These are phyloP conservation scores for Globisporangium mamillatum DNA, from an alignment of 352 stramenopile species.

Conservation along the genomic window DNA sequence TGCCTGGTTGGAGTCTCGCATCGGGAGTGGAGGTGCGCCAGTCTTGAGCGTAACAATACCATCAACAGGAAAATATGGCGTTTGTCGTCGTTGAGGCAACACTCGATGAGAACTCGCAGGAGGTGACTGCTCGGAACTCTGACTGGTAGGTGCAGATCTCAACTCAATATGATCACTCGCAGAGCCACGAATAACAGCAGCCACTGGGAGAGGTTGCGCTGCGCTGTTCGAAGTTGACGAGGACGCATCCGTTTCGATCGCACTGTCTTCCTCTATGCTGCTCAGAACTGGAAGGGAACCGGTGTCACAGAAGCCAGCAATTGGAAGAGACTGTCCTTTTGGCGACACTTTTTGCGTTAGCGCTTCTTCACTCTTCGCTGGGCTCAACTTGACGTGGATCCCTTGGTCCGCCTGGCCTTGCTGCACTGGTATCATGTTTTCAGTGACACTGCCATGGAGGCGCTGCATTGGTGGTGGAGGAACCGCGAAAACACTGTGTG, in stretches of 20 bases:
- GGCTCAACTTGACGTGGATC: too few species aligned
- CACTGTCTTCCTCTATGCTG: not conserved
- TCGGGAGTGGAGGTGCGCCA: not conserved
- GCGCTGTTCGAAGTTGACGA: not conserved
- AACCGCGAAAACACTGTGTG: not conserved
- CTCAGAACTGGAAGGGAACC: not conserved
- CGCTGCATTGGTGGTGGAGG: too few species aligned
- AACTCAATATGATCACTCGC: not conserved
- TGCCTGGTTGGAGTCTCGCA: not conserved
- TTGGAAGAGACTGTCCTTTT: not conserved
- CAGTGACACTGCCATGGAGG: not conserved
- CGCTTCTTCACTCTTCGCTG: not conserved
- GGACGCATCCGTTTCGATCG: not conserved
- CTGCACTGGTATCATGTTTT: not conserved
- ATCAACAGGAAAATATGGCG: not conserved
- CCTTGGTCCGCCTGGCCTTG: not conserved
- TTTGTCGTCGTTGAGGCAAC: slow-evolving; percentile 3
- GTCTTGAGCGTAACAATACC: not conserved
- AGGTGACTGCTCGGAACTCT: not conserved
- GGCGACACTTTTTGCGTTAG: not conserved
- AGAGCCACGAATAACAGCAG: not conserved
- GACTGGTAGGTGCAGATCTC: not conserved
- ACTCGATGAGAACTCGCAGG: slow-evolving; percentile 3
- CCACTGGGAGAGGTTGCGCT: not conserved
- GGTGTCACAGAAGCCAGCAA: not conserved